Percentiles rank a stretch among this genome's conserved stretches.
Conservation (phyloP, 257 asterid species). For the Solanum appendiculatum region DNA sequence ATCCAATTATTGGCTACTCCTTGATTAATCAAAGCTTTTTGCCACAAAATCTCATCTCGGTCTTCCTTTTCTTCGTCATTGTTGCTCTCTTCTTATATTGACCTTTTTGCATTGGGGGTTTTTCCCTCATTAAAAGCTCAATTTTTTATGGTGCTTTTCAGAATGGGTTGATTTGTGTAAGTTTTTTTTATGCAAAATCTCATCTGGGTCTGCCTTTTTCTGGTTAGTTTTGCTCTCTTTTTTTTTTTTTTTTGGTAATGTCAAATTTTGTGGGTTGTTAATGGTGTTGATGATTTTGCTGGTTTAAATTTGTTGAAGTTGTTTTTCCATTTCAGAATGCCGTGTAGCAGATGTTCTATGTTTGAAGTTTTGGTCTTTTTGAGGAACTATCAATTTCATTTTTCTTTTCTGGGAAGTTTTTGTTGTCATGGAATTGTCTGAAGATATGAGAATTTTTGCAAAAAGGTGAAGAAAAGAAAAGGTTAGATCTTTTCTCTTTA, state of each 20-base stretch:
- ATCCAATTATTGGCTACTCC: not conserved
- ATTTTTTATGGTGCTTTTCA: not conserved
- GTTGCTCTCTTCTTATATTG: not conserved
- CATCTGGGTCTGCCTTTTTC: not conserved
- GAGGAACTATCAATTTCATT: not conserved
- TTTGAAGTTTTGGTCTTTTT: not conserved
- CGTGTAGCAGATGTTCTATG: not conserved
- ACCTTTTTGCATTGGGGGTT: not conserved
- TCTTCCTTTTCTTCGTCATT: constrained; percentile 34
- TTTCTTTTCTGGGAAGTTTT: not conserved
- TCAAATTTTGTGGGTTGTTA: not conserved
- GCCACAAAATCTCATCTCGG: constrained; percentile 8
- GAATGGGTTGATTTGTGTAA: not conserved
- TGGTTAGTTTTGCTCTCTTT: not conserved
- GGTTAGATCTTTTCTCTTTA: not conserved
- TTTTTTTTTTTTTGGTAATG: not conserved
- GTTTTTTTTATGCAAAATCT: not conserved
- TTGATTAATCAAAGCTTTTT: not conserved
- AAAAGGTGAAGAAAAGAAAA: not conserved
- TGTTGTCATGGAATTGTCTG: not conserved
- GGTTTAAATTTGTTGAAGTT: not conserved
- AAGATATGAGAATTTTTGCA: not conserved
- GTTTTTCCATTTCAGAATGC: not conserved
- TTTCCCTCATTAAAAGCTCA: not conserved
- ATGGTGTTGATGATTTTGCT: not conserved